phyloP scores from a whole-genome alignment of 495 filamentous ascomycete genomes.

The Penicillium cinerascens region DNA sequence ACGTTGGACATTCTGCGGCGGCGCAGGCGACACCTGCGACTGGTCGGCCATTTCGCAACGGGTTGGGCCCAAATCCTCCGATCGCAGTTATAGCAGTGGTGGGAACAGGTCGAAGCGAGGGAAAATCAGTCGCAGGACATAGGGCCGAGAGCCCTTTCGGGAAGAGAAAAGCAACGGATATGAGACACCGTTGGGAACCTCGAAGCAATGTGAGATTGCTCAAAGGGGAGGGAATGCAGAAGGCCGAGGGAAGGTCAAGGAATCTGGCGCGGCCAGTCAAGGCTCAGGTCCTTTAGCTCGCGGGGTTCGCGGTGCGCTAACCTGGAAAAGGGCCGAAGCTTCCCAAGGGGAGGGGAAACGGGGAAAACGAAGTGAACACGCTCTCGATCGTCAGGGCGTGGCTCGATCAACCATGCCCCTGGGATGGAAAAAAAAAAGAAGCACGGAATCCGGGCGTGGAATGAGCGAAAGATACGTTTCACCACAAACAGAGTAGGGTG shows the following conservation, averaged over 20 bases:
- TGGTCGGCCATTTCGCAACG: conserved; percentile 35
- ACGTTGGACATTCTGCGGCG: conserved; percentile 47
- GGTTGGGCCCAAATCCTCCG: conserved; percentile 7
- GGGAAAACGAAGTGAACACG: conserved; percentile 1
- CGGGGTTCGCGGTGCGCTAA: conserved; percentile 20
- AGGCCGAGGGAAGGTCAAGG: conserved; percentile 9
- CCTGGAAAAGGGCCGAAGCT: conserved; percentile 12
- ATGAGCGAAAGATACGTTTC: background rate
- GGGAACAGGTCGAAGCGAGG: conserved; percentile 6
- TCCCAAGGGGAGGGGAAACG: conserved; percentile 1
- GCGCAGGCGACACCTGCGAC: conserved; percentile 16
- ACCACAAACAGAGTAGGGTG: background rate
- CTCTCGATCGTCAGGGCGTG: conserved; percentile 7
- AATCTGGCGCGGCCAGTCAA: conserved; percentile 25
- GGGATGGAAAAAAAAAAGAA: background rate
- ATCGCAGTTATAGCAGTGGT: background rate
- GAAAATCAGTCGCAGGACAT: conserved; percentile 27
- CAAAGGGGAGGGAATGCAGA: conserved; percentile 28
- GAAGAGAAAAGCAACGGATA: conserved; percentile 5
- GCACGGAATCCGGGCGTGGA: background rate
- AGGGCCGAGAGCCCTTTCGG: conserved; percentile 27
- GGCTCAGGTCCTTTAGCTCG: conserved; percentile 18
- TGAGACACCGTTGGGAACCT: conserved; percentile 10
- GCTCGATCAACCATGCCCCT: conserved; percentile 14
- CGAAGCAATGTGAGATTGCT: conserved; percentile 15